These are phyloP conservation scores for Paspalum notatum DNA, from an alignment of 176 grass and related monocot genomes.

Conservation along the genomic window DNA sequence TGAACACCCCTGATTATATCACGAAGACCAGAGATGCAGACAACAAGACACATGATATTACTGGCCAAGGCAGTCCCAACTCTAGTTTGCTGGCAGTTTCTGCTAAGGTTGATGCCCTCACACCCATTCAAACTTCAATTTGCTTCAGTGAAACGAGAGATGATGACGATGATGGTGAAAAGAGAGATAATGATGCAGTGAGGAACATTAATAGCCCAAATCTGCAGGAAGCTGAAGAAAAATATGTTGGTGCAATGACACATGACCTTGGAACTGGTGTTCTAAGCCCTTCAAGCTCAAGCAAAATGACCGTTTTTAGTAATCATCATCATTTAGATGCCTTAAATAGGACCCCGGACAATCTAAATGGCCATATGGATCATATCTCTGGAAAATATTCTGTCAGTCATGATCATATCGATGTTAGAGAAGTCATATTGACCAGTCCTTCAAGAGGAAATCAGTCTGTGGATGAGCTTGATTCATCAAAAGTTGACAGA, in stretches of 20 bases:
- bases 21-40: not conserved
- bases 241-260: constrained; percentile 27
- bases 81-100: constrained; percentile 8
- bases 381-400: constrained; percentile 6
- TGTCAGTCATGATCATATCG: not conserved
- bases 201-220: constrained; percentile 20
- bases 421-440: constrained; percentile 18
- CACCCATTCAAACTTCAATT: constrained; percentile 7
- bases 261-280: constrained; percentile 5
- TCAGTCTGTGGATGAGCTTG: not conserved
- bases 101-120: constrained; percentile 8
- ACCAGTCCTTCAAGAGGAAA: constrained; percentile 28
- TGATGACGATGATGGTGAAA: not conserved
- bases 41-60: not conserved
- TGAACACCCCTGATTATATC: constrained; percentile 21
- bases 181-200: constrained; percentile 19
- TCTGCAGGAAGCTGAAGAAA: constrained; percentile 20
- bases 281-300: constrained; percentile 33
- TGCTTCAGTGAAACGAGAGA: not conserved
- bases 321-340: constrained; percentile 43
- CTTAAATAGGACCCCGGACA: constrained; percentile 20
- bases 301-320: constrained; percentile 30
- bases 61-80: constrained; percentile 13
- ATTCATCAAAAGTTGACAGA: constrained; percentile 5
- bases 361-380: constrained; percentile 15